Evolutionary conservation across 2,329 filamentous ascomycete genomes (phyloP), one percentile per base, ranked within the genome.

Genomic region (Diaporthe sp.): DNA sequence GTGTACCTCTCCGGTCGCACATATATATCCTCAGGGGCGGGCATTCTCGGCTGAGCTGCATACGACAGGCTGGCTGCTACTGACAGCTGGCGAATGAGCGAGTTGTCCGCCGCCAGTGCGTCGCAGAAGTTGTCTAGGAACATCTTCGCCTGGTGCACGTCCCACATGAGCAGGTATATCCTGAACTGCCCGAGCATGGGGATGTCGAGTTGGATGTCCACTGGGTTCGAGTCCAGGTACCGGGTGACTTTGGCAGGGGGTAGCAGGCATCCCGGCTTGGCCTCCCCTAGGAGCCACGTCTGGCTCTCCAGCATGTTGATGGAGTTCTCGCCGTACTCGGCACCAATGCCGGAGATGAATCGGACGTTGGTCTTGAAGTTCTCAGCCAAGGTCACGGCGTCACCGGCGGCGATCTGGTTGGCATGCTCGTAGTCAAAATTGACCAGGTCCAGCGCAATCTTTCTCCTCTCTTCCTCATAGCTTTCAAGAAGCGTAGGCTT

Each of bases 171-270:
- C 75, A 95, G 88, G 81, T 94, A 95, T 59, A 95, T 89, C 65
- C 92, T 89, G 85, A 95, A 96, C 79, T 96, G 94, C 35, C 93
- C 92, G 8, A 95, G 85, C 82, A 94, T 89, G 1, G 94, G 94
- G 58, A 95, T 94, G 79, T 95, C 94, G 8, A 94, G 89, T 80
- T 96, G 93, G 37, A 95, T 85, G 78, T 95, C 92, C 55, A 96
- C 90, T 0, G 93, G 93, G 78, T 95, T 96, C 4, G 93, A 92
- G 82, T 96, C 94, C 69, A 95, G 89, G 80, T 93, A 95, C 37
- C 94, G 89, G 0, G 92, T 93, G 25, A 92, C 93, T 82, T 91
- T 93, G 53, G 92, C 92, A 3, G 93, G 93, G 4, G 91, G 88
- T 35, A 94, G 85, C 30, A 89, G 84, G 66, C 87, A 89, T 10